phyloP scores from a whole-genome alignment of 352 stramenopile species.

The Paralagenidium karlingii region DNA sequence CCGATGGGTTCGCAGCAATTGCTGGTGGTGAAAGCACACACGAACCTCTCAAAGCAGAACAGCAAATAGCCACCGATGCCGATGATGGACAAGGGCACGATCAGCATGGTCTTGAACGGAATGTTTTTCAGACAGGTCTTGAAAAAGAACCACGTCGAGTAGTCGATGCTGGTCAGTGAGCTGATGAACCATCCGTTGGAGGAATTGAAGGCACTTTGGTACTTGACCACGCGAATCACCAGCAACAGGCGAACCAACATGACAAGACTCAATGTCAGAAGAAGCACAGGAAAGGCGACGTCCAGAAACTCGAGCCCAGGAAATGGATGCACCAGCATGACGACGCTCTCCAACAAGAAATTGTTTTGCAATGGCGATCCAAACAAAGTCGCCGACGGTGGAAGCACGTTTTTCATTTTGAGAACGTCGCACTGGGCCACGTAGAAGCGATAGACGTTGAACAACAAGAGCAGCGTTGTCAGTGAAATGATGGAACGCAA shows the following conservation, averaged over 20 bases:
- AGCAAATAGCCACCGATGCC: slow-evolving; percentile 38
- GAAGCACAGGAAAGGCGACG: slow-evolving; percentile 39
- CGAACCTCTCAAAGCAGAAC: slow-evolving; percentile 54
- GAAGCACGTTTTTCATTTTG: slow-evolving; percentile 74
- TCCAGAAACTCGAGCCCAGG: slow-evolving; percentile 52
- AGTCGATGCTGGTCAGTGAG: slow-evolving; percentile 67
- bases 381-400: slow-evolving; percentile 45
- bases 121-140: slow-evolving; percentile 67
- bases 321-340: slow-evolving; percentile 55
- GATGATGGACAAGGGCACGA: slow-evolving; percentile 25
- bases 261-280: slow-evolving; percentile 34
- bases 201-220: slow-evolving; percentile 61
- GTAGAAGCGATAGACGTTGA: slow-evolving; percentile 61
- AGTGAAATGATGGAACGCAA: slow-evolving; percentile 54
- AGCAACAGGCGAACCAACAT: slow-evolving; percentile 50
- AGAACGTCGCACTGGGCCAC: slow-evolving; percentile 50
- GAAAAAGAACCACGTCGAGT: slow-evolving; percentile 48
- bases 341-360: slow-evolving; percentile 30
- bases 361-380: slow-evolving; percentile 31
- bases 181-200: slow-evolving; percentile 76
- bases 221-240: slow-evolving; percentile 38
- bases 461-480: slow-evolving; percentile 47
- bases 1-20: slow-evolving; percentile 42
- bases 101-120: slow-evolving; percentile 29
- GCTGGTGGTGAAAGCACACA: slow-evolving; percentile 39